Conservation (phyloP, 169 alveolate species). For the Cryptosporidium ryanae region DNA sequence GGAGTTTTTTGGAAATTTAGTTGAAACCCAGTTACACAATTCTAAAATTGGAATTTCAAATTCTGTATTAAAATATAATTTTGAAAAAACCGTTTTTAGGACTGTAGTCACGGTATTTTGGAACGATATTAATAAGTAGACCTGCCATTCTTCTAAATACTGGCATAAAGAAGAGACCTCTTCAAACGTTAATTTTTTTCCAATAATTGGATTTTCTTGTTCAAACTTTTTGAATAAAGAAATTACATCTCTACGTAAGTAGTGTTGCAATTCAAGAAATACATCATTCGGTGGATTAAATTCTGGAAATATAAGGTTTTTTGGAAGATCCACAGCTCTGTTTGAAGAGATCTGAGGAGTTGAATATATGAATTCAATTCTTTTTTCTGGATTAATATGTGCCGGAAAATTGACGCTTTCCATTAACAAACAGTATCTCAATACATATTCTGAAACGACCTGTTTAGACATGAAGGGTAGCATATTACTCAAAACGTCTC, state of each 20-base stretch:
- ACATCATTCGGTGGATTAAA: constrained; percentile 55
- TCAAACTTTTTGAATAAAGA: constrained; percentile 5
- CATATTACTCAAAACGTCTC: constrained; percentile 12
- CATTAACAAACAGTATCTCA: constrained; percentile 27
- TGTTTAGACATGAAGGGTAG: constrained; percentile 34
- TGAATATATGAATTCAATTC: constrained; percentile 39
- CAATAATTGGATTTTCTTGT: neutral
- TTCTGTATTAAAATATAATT: neutral
- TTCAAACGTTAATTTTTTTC: constrained; percentile 9
- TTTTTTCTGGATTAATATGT: constrained; percentile 36
- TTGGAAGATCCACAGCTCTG: constrained; percentile 60
- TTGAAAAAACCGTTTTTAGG: constrained; percentile 48
- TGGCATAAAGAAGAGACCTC: constrained; percentile 7
- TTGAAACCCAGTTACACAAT: constrained; percentile 41
- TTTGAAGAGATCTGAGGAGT: constrained; percentile 46
- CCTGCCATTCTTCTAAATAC: constrained; percentile 43
- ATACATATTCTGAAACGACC: constrained; percentile 34
- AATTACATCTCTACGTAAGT: constrained; percentile 14
- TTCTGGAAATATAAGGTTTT: constrained; percentile 16
- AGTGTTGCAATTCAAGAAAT: constrained; percentile 28
- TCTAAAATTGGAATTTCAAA: constrained; percentile 1
- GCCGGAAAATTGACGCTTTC: constrained; percentile 52
- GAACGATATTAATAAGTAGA: constrained; percentile 26
- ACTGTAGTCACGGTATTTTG: constrained; percentile 49
- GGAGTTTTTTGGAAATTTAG: constrained; percentile 2